Evolutionary conservation across 192 early-diverging fungal species (phyloP).

Genomic region (Coemansia sp.): DNA sequence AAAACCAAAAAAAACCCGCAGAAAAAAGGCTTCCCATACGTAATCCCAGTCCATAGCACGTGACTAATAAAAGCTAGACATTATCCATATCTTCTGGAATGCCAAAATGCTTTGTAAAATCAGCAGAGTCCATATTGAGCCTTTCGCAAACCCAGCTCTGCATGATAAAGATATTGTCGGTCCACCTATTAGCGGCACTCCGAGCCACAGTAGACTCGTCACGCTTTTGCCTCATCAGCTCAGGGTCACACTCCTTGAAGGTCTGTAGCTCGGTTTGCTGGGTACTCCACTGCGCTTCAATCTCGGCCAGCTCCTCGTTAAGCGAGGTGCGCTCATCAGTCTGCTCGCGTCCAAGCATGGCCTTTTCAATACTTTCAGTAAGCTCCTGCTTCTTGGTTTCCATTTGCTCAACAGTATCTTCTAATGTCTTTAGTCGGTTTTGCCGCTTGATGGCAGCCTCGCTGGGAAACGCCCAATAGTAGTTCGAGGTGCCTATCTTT

Average conservation of each 20-base stretch:
- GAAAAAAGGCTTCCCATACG: neutral
- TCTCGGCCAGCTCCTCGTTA: constrained; percentile 59
- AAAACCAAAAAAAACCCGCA: no score
- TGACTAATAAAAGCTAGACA: constrained; percentile 25
- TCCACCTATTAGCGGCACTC: constrained; percentile 86
- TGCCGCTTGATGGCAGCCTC: constrained; percentile 61
- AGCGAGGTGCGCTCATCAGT: constrained; percentile 63
- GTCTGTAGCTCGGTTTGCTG: constrained; percentile 64
- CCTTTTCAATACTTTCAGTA: constrained; percentile 53
- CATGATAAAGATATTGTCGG: constrained; percentile 86
- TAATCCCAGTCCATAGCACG: neutral
- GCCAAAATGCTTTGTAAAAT: constrained; percentile 69
- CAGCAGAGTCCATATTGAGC: constrained; percentile 64
- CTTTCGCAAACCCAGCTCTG: constrained; percentile 77
- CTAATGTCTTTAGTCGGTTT: constrained; percentile 57
- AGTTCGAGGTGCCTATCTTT: constrained; percentile 91
- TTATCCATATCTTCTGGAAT: constrained; percentile 80
- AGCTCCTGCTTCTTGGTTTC: constrained; percentile 56
- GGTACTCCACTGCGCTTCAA: constrained; percentile 45
- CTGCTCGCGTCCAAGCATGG: constrained; percentile 66
- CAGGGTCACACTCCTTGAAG: constrained; percentile 81
- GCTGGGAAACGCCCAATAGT: constrained; percentile 90
- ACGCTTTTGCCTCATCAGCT: constrained; percentile 68
- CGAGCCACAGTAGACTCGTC: constrained; percentile 62
- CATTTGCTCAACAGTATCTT: constrained; percentile 57